These are phyloP conservation scores for Xylaria intraflava DNA, from an alignment of 495 filamentous ascomycete species.

Conservation along the genomic window DNA sequence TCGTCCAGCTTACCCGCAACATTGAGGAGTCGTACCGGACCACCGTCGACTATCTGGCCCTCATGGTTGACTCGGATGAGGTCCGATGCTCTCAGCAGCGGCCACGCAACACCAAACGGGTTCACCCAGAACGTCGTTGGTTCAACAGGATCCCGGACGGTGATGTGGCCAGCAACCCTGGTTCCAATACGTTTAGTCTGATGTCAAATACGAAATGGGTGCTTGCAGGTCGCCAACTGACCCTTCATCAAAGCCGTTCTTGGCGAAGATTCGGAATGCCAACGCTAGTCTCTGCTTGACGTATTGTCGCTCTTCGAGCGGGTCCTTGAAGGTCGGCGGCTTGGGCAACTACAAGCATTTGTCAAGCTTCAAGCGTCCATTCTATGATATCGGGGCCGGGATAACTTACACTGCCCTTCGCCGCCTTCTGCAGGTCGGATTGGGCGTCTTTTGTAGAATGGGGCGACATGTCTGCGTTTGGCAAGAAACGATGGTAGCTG, in stretches of 20 bases:
- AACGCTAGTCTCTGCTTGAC: slow-evolving; percentile 17
- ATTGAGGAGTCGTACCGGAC: slow-evolving; percentile 56
- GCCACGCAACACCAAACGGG: slow-evolving; percentile 68
- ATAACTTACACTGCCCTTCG: slow-evolving; percentile 1
- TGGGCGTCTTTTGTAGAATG: slow-evolving; percentile 1
- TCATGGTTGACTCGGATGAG: slow-evolving; percentile 62
- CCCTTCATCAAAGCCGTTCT: slow-evolving; percentile 18
- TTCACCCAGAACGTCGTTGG: slow-evolving; percentile 73
- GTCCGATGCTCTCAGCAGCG: slow-evolving; percentile 60
- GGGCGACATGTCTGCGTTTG: slow-evolving; percentile 4
- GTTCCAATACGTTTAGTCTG: not conserved
- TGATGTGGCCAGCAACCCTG: slow-evolving; percentile 15
- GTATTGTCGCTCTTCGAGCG: slow-evolving; percentile 17
- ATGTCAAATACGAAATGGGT: not conserved
- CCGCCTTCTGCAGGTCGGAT: not conserved
- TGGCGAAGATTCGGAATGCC: slow-evolving; percentile 18
- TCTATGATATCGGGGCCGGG: not conserved
- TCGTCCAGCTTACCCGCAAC: slow-evolving; percentile 37
- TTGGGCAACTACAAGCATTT: slow-evolving; percentile 3
- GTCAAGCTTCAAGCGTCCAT: not conserved
- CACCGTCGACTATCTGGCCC: slow-evolving; percentile 64
- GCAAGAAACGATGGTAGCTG: not conserved
- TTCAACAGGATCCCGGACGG: slow-evolving; percentile 56
- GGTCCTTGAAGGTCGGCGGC: slow-evolving; percentile 14
- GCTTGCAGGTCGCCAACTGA: not conserved